phyloP scores from a whole-genome alignment of 306 rosid species.

The Vicia villosa region DNA sequence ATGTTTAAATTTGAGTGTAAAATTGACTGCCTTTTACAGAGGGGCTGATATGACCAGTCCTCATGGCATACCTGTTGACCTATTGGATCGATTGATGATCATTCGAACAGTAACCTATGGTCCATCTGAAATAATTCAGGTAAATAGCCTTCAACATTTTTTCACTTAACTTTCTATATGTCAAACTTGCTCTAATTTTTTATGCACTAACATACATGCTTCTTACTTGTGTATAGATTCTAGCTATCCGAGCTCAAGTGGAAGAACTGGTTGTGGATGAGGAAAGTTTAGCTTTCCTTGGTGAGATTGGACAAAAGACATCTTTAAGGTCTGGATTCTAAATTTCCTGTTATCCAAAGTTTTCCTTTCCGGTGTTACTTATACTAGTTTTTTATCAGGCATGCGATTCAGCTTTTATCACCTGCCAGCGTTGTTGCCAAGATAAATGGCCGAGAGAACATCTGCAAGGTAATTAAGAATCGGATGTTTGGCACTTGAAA shows the following conservation, averaged over 20 bases:
- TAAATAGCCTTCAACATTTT: slow-evolving; percentile 27
- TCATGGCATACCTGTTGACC: slow-evolving; percentile 96
- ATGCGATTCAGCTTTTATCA: slow-evolving; percentile 85
- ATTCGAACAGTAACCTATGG: slow-evolving; percentile 80
- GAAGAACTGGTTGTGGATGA: slow-evolving; percentile 87
- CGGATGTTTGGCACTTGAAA: slow-evolving; percentile 14
- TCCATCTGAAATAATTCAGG: slow-evolving; percentile 98
- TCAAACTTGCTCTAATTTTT: slow-evolving; percentile 5
- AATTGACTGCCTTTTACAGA: slow-evolving; percentile 44
- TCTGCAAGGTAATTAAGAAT: slow-evolving; percentile 71
- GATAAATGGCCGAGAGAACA: slow-evolving; percentile 87
- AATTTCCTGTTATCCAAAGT: slow-evolving; percentile 25
- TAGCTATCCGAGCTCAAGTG: slow-evolving; percentile 91
- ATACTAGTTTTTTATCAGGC: slow-evolving; percentile 53
- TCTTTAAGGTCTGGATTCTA: slow-evolving; percentile 70
- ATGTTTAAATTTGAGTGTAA: slow-evolving; percentile 32
- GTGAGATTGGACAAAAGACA: slow-evolving; percentile 77
- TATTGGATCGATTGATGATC: slow-evolving; percentile 86
- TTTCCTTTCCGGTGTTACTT: slow-evolving; percentile 31
- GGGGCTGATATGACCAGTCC: slow-evolving; percentile 97
- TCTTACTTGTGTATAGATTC: slow-evolving; percentile 56
- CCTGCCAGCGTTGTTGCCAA: slow-evolving; percentile 91
- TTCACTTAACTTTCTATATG: background rate
- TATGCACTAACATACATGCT: slow-evolving; percentile 22
- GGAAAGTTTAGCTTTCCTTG: slow-evolving; percentile 91